Percentiles rank a stretch among this genome's conserved stretches.
phyloP scores from a whole-genome alignment of 352 stramenopile species.

The Phytophthora tentaculata region DNA sequence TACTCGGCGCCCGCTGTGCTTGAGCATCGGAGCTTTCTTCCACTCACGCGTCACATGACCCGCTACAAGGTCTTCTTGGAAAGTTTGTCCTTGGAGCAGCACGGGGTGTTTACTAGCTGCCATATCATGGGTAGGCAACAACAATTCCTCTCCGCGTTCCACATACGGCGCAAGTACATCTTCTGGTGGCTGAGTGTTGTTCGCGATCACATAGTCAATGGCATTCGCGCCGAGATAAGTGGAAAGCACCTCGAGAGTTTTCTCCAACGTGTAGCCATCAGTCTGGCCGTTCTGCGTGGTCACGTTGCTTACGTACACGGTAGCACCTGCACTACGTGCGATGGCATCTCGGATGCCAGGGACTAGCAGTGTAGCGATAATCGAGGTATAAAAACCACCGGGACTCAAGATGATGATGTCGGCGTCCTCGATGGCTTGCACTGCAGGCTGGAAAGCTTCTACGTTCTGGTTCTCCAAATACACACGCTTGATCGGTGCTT shows the following conservation, averaged over 20 bases:
- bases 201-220: constrained; percentile 89
- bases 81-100: constrained; percentile 80
- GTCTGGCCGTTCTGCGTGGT: constrained; percentile 85
- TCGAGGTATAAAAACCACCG: constrained; percentile 88
- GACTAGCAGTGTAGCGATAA: constrained; percentile 81
- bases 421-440: constrained; percentile 85
- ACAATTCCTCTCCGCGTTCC: constrained; percentile 72
- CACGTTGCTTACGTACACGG: constrained; percentile 89
- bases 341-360: constrained; percentile 87
- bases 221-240: constrained; percentile 75
- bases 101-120: constrained; percentile 59
- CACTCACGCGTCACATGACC: constrained; percentile 61
- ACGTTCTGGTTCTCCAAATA: constrained; percentile 82
- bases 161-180: constrained; percentile 70
- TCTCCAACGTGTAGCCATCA: constrained; percentile 74
- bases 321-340: constrained; percentile 61
- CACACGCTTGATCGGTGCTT: constrained; percentile 80
- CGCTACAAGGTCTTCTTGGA: constrained; percentile 63
- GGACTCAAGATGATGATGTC: constrained; percentile 87
- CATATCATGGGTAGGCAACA: constrained; percentile 75
- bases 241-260: constrained; percentile 71
- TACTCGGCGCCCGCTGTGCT: constrained; percentile 80
- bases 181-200: constrained; percentile 66
- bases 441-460: constrained; percentile 69
- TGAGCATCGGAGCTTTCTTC: constrained; percentile 88